A percentile compares a stretch with the other conserved stretches of the same genome.
Evolutionary conservation across 106 monocot genomes (phyloP).

Genomic region (Dendrobium huoshanense): DNA sequence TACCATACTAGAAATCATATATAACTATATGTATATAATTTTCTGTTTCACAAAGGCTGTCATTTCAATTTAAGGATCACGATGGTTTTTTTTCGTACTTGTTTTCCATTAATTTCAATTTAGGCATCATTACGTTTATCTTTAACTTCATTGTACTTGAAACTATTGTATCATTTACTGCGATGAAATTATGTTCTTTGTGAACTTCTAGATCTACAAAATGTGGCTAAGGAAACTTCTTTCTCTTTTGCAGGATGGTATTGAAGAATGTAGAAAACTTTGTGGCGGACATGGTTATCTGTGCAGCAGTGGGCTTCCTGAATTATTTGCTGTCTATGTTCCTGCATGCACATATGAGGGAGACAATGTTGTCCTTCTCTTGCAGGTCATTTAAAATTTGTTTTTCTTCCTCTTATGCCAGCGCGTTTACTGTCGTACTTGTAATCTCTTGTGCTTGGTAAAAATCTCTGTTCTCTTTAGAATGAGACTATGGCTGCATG

Average conservation of each 20-base stretch:
- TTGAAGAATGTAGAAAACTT: slow-evolving; percentile 96
- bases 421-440: neutral
- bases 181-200: neutral
- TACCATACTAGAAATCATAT: neutral
- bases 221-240: neutral
- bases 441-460: neutral
- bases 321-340: slow-evolving; percentile 93
- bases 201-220: neutral
- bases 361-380: slow-evolving; percentile 79
- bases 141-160: neutral
- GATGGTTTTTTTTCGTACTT: neutral
- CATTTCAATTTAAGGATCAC: neutral
- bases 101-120: slow-evolving; percentile 2
- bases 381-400: slow-evolving; percentile 51
- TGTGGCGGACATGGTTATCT: slow-evolving; percentile 98
- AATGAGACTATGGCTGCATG: neutral
- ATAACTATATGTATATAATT: neutral
- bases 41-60: neutral
- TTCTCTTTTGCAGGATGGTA: slow-evolving; percentile 63
- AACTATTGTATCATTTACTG: neutral
- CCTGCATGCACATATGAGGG: slow-evolving; percentile 97
- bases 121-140: neutral
- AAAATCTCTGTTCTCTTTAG: neutral
- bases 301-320: slow-evolving; percentile 97
- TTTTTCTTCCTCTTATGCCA: neutral